Evolutionary conservation across 2,329 filamentous ascomycete species (phyloP), one percentile per base, ranked within the genome.

Genomic region (Malbranchea cinnamomea): DNA sequence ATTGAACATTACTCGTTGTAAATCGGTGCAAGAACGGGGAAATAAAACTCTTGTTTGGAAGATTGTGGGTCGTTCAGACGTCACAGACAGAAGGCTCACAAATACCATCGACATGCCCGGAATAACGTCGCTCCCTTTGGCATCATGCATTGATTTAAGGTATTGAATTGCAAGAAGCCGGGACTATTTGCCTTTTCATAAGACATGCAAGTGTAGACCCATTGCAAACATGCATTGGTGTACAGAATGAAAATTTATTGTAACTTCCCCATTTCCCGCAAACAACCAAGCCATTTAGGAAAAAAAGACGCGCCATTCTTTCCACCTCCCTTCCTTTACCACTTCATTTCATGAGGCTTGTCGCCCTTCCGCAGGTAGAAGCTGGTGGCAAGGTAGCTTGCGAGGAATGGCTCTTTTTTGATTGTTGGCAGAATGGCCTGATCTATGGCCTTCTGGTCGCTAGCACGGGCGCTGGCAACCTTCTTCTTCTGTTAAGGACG

Each of bases 341-440:
- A 98, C 68, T 82, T 81, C 89, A 98, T 95, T 77, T 92, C 82
- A 71, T 98, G 89, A 67, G 89, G 89, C 78, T 87, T 85, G 74
- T 98, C 87, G 58, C 89, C 89, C 73, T 85, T 94, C 69, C 87
- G 81, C 66, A 98, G 78, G 76, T 81, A 91, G 81, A 98, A 98
- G 60, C 78, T 83, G 65, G 78, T 82, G 59, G 73, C 73, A 53
- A 98, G 82, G 76, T 98, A 98, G 68, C 78, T 82, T 60, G 75
- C 66, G 53, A 98, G 80, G 66, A 87, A 70, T 50, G 84, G 79
- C 64, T 92, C 84, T 78, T 95, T 94, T 81, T 95, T 95, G 73
- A 98, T 89, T 65, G 68, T 80, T 65, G 82, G 74, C 53, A 98
- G 67, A 57, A 98, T 70, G 49, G 84, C 76, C 79, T 94, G 92